Base-by-base conservation (phyloP, 2,329 filamentous ascomycete species). In the Coniella lustricola region DNA sequence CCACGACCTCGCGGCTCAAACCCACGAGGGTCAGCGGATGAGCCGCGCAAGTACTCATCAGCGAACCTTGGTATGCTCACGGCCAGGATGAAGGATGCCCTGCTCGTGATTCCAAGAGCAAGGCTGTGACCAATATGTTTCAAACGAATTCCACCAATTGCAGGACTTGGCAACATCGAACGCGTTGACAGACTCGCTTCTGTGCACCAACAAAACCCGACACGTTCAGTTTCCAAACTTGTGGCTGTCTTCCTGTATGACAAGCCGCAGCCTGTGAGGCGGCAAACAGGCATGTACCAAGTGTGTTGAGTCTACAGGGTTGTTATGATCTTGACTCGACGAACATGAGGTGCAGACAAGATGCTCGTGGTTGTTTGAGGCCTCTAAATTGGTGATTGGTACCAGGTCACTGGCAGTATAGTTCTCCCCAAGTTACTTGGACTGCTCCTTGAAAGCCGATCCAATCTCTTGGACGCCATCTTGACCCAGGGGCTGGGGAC, bases 111-210 rank as follows among this genome's bases (percentile, higher is more conserved):
- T 35, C 5, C 14, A n/a, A 14, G 13, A 4, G 7, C 33, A 14
- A 20, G 10, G 25, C 12, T 5, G 16, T 42, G 29, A 42, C 25
- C 40, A 33, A 20, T 20, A 14, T 8, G 10, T 14, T 7, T 25
- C 16, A 17, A 18, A n/a, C 25, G 40, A 7, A 12, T 42, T 42
- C 40, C 40, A 42, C 40, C 40, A 42, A 42, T 42, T 42, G 40
- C 17, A 42, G 40, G 12, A 10, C 29, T 17, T 18, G 9, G 29
- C 7, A 12, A 16, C 7, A 9, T 21, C 29, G 17, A 13, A 2
- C 17, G 7, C 12, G 14, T 20, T 16, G 17, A 33, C 17, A 33
- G 40, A n/a, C 40, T 33, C 32, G 9, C 17, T 42, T 21, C 40
- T 25, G 25, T 17, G 25, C 3, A 7, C 38, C 22, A 14, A 41